Percentiles rank a stretch among this genome's conserved stretches.
phyloP scores from a whole-genome alignment of 257 asterid species.

The Capsicum baccatum region DNA sequence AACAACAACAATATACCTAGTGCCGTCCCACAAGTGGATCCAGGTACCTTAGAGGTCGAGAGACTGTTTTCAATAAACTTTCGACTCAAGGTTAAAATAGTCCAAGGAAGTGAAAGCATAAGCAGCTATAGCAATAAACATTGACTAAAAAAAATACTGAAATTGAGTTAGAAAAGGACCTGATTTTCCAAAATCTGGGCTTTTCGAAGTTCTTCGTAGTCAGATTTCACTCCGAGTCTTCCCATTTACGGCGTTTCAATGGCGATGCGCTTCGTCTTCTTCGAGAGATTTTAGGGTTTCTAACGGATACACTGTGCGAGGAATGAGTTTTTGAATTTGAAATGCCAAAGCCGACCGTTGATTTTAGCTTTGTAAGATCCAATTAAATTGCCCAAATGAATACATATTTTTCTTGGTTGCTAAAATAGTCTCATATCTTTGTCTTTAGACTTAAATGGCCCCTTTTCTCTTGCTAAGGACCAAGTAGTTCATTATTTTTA shows the following conservation, averaged over 20 bases:
- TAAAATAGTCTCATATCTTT: no score
- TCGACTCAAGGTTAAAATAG: no score
- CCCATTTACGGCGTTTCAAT: slow-evolving; percentile 47
- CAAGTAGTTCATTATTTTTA: no score
- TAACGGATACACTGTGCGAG: background rate
- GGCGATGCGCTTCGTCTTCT: background rate
- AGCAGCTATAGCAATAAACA: background rate
- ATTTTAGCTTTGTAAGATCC: no score
- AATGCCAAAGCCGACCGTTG: slow-evolving; percentile 4
- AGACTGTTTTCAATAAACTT: no score
- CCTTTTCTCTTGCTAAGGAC: no score
- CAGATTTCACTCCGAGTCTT: slow-evolving; percentile 53
- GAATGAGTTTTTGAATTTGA: background rate
- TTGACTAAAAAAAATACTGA: background rate
- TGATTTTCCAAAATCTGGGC: slow-evolving; percentile 52
- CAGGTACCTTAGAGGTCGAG: no score
- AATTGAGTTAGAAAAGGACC: background rate
- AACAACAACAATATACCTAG: no score
- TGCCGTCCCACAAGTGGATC: no score
- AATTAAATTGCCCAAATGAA: background rate
- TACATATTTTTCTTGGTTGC: background rate
- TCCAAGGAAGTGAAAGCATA: no score
- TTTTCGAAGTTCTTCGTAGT: slow-evolving; percentile 61
- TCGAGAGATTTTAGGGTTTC: background rate
- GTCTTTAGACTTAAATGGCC: no score